Evolutionary conservation across 352 stramenopile genomes (phyloP), one percentile per base, ranked within the genome.

Genomic region (Pythium dissotocum): DNA sequence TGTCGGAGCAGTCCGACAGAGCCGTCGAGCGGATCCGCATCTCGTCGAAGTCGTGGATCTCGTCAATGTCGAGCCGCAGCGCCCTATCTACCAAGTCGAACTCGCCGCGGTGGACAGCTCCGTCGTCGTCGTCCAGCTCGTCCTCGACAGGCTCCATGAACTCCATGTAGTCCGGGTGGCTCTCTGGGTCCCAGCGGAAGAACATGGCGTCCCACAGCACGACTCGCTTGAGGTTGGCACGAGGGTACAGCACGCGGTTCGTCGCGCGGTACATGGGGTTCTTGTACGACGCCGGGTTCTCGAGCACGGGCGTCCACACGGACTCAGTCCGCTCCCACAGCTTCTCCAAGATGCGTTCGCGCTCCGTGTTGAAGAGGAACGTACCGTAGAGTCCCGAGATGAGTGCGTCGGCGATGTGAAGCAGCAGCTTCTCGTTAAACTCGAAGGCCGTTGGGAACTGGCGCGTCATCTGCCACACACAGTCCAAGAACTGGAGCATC

Each of bases 381-480:
- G 88, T 94, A 8, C 88, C 88, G 58, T 90, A 94, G 9, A 93
- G 55, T 18, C 85, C 85, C 1, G 88, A 94, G 42, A 91, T 89
- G 28, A 93, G 70, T n/a, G 84, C 80, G 58, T 95, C 88, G 21
- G 83, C 78, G 36, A 95, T 83, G 54, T 93, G 83, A 18, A 94
- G 64, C 44, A 96, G 61, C 62, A 96, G 93, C 65, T 88, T 87
- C 70, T 94, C 86, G 71, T 96, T 95, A 62, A 96, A 96, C 73
- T 96, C 87, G 65, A 96, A 96, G 35, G 80, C 87, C 28, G 84
- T 93, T n/a, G 88, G 87, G 68, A 95, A 96, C 61, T 96, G 88
- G 5, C 82, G 84, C 44, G 85, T 91, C 87, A 96, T 93, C 60
- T 96, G 88, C 83, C 84, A 95, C 38, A 96, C 88, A 9, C 82